Evolutionary conservation across 768 basidiomycete genomes (phyloP).

Genomic region (Hericium erinaceus): DNA sequence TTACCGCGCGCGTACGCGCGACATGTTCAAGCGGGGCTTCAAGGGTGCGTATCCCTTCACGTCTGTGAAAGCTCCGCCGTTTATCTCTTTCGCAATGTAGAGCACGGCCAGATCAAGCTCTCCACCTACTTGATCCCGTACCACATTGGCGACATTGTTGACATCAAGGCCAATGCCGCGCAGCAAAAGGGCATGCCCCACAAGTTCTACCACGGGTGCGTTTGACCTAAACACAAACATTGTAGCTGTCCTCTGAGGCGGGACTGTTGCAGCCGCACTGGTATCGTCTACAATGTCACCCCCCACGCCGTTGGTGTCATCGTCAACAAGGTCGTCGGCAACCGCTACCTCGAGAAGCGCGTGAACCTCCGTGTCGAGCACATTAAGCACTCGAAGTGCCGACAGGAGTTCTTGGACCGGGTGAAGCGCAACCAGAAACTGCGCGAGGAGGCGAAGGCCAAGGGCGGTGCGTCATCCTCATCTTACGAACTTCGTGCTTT

Average conservation of each 20-base stretch:
- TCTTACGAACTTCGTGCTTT: background rate
- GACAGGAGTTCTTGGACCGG: slow-evolving; percentile 94
- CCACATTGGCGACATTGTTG: slow-evolving; percentile 96
- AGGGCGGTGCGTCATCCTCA: slow-evolving; percentile 58
- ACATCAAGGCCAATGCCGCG: slow-evolving; percentile 98
- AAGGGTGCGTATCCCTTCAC: slow-evolving; percentile 55
- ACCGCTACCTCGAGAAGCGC: slow-evolving; percentile 98
- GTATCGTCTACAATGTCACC: slow-evolving; percentile 97
- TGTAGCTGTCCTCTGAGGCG: background rate
- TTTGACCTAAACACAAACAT: slow-evolving; percentile 14
- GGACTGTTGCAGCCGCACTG: slow-evolving; percentile 65
- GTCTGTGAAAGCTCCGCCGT: background rate
- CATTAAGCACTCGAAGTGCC: slow-evolving; percentile 91
- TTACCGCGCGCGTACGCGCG: slow-evolving; percentile 99
- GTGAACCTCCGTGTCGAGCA: slow-evolving; percentile 98
- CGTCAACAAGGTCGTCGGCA: slow-evolving; percentile 96
- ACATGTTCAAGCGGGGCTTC: slow-evolving; percentile 99
- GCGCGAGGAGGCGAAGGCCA: slow-evolving; percentile 80
- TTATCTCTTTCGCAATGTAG: slow-evolving; percentile 28
- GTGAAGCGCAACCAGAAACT: slow-evolving; percentile 86
- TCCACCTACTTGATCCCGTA: slow-evolving; percentile 92
- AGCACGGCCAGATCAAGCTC: slow-evolving; percentile 82
- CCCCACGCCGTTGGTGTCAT: slow-evolving; percentile 92
- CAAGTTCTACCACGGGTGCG: slow-evolving; percentile 96
- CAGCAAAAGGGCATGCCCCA: slow-evolving; percentile 99